Percentiles rank a stretch among this genome's conserved stretches.
Conservation (phyloP, 345 rosid genomes). For the Boechera retrofracta region DNA sequence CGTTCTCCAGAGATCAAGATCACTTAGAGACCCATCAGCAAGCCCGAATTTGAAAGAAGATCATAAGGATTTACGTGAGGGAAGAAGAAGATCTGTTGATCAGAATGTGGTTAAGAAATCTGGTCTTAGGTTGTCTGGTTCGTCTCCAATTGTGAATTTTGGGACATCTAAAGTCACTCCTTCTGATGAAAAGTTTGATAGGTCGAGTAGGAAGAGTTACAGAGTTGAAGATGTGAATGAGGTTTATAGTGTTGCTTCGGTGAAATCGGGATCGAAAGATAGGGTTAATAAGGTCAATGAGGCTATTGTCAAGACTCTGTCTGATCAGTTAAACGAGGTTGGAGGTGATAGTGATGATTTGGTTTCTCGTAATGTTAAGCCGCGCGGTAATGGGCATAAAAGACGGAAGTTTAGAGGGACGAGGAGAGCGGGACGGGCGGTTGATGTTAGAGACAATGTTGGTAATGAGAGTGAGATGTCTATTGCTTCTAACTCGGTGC, state of each 20-base stretch:
- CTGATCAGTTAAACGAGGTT: conserved; percentile 72
- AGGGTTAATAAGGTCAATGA: conserved; percentile 50
- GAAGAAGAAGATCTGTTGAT: conserved; percentile 72
- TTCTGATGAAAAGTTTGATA: conserved; percentile 49
- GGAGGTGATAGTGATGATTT: conserved; percentile 70
- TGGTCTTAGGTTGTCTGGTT: conserved; percentile 64
- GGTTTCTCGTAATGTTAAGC: conserved; percentile 64
- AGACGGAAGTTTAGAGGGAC: conserved; percentile 71
- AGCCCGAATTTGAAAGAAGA: conserved; percentile 74
- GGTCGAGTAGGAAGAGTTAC: conserved; percentile 56
- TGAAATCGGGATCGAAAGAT: conserved; percentile 55
- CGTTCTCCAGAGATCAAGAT: conserved; percentile 86
- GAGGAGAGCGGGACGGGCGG: conserved; percentile 55
- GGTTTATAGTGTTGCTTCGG: conserved; percentile 53
- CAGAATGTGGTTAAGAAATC: conserved; percentile 52
- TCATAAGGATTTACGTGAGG: conserved; percentile 39
- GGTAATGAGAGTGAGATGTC: conserved; percentile 72
- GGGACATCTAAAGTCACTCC: conserved; percentile 69
- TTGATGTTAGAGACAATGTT: conserved; percentile 52
- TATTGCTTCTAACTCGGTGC: conserved; percentile 76
- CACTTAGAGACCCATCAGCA: conserved; percentile 92
- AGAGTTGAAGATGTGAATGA: conserved; percentile 48
- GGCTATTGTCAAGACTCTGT: conserved; percentile 58
- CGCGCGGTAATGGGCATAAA: conserved; percentile 52
- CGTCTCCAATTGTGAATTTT: conserved; percentile 60